Evolutionary conservation across 169 alveolate species (phyloP).

Genomic region (Theileria annulata): DNA sequence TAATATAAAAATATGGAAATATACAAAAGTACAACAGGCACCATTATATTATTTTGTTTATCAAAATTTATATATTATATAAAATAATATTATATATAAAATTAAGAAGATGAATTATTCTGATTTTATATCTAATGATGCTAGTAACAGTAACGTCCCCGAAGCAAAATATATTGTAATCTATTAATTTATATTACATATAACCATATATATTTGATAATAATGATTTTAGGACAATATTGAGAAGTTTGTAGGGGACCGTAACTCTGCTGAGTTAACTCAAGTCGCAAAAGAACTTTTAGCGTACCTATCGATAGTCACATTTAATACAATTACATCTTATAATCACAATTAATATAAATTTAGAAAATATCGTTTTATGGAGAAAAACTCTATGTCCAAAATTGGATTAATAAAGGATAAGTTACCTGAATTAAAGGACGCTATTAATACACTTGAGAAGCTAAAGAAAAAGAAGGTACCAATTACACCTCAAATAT

Average conservation of each 20-base stretch:
- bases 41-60: not conserved
- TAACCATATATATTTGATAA: not conserved
- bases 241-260: conserved; percentile 61
- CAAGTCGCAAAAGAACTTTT: conserved; percentile 62
- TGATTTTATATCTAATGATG: conserved; percentile 40
- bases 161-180: conserved; percentile 62
- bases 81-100: not conserved
- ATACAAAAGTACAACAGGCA: not conserved
- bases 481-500: not conserved
- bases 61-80: not conserved
- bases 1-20: not conserved
- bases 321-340: too few relatives aligned
- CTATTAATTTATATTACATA: not conserved
- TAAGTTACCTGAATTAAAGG: conserved; percentile 76
- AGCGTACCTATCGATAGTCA: conserved; percentile 38
- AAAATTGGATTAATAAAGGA: conserved; percentile 67
- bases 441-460: conserved; percentile 63
- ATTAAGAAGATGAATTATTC: conserved; percentile 18
- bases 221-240: conserved; percentile 42
- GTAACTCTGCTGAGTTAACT: conserved; percentile 50
- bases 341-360: not conserved
- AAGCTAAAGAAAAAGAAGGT: conserved; percentile 42
- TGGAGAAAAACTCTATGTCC: conserved; percentile 73
- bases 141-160: conserved; percentile 36
- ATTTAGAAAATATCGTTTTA: conserved; percentile 74